Conservation (phyloP, 148 eudicot genomes). For the Persicaria maculosa region DNA sequence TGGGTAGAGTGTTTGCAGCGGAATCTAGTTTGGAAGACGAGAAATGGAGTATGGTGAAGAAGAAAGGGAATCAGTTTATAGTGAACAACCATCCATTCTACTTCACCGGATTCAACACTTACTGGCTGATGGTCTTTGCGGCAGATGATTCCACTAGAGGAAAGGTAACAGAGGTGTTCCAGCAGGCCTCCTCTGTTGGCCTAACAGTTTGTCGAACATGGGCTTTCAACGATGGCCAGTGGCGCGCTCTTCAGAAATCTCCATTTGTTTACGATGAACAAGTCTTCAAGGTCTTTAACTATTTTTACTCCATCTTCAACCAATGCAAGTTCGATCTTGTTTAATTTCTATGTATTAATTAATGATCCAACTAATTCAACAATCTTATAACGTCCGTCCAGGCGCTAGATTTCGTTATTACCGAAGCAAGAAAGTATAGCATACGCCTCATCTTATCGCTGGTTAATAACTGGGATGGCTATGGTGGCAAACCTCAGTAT, state of each 20-base stretch:
- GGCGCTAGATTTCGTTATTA: conserved; percentile 88
- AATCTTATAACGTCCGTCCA: conserved; percentile 15
- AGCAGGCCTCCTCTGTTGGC: conserved; percentile 78
- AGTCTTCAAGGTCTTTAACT: conserved; percentile 58
- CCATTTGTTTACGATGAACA: conserved; percentile 81
- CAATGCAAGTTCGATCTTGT: too few relatives aligned
- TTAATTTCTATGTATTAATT: not conserved
- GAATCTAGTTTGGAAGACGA: conserved; percentile 33
- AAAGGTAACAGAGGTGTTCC: conserved; percentile 69
- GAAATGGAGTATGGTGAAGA: conserved; percentile 67
- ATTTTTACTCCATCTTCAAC: not conserved
- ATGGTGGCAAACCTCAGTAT: conserved; percentile 88
- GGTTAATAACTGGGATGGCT: conserved; percentile 81
- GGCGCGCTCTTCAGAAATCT: conserved; percentile 77
- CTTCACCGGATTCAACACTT: conserved; percentile 89
- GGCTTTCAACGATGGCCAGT: conserved; percentile 92
- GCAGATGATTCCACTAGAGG: conserved; percentile 67
- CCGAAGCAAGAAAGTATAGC: conserved; percentile 80
- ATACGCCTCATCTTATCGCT: conserved; percentile 74
- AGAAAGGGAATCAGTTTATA: conserved; percentile 58
- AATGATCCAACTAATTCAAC: not conserved
- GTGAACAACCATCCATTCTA: conserved; percentile 64
- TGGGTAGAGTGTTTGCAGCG: not conserved
- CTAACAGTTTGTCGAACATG: conserved; percentile 80
- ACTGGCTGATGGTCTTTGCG: conserved; percentile 91